Percentiles rank a stretch among this genome's conserved stretches.
Evolutionary conservation across 768 basidiomycete genomes (phyloP).

Genomic region (Rhizopogon sp.): DNA sequence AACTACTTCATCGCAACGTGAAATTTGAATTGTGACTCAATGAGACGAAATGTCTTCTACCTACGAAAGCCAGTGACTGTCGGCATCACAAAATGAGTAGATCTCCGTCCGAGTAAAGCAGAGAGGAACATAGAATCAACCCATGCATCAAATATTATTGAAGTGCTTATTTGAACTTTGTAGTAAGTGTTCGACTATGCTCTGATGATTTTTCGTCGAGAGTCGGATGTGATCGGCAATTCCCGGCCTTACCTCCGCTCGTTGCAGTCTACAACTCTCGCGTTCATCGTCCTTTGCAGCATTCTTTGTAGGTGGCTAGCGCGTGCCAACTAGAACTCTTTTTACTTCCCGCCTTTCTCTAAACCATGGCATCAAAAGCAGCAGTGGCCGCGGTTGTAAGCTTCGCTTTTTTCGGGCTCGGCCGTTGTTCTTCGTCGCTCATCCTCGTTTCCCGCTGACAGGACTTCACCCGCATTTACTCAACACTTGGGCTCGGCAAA

Average conservation of each 20-base stretch:
- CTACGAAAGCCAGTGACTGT: no score
- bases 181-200: no score
- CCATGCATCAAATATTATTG: neutral
- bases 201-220: constrained; percentile 2
- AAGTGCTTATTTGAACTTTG: neutral
- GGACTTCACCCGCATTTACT: constrained; percentile 84
- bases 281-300: constrained; percentile 9
- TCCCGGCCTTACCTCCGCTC: constrained; percentile 18
- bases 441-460: constrained; percentile 25
- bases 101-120: neutral
- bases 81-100: no score
- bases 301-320: neutral
- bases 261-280: constrained; percentile 7
- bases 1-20: no score
- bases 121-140: neutral
- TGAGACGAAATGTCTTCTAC: no score
- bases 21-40: no score
- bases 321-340: neutral
- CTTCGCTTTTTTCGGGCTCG: constrained; percentile 1
- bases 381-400: constrained; percentile 62
- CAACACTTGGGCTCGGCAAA: constrained; percentile 80
- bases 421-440: neutral
- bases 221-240: constrained; percentile 21
- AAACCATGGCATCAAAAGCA: constrained; percentile 67
- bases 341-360: constrained; percentile 2